Evolutionary conservation across 495 filamentous ascomycete genomes (phyloP).

Genomic region (Parathielavia appendiculata): DNA sequence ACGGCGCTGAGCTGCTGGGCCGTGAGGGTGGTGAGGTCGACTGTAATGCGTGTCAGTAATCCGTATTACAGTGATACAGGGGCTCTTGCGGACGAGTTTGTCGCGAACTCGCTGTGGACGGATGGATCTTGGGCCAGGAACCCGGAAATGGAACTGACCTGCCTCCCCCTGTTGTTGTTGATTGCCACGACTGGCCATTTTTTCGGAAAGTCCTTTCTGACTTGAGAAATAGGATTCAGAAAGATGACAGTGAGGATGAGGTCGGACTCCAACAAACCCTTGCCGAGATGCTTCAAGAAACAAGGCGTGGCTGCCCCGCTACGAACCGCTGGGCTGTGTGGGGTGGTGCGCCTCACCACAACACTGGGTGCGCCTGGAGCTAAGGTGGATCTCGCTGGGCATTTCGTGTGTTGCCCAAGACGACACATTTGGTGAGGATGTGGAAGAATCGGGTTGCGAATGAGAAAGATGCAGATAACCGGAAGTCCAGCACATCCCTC

Average conservation of each 20-base stretch:
- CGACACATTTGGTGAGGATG: conserved; percentile 4
- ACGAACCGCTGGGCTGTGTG: background rate
- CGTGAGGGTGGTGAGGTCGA: conserved; percentile 47
- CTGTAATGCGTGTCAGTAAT: conserved; percentile 18
- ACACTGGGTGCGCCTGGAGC: background rate
- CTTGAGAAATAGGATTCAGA: conserved; percentile 1
- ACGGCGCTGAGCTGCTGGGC: conserved; percentile 54
- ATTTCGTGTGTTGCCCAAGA: background rate
- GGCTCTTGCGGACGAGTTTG: background rate
- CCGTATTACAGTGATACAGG: conserved; percentile 1
- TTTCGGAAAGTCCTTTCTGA: background rate
- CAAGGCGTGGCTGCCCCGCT: conserved; percentile 7
- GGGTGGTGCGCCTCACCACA: too few species aligned
- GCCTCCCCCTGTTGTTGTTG: conserved; percentile 23
- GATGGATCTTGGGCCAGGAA: background rate
- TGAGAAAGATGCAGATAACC: background rate
- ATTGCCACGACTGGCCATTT: conserved; percentile 21
- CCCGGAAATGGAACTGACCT: conserved; percentile 11
- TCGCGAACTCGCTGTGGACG: conserved; percentile 7
- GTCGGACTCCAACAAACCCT: background rate
- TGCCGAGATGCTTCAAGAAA: background rate
- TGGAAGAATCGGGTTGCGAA: conserved; percentile 3
- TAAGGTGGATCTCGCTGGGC: conserved; percentile 38
- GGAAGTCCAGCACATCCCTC: background rate
- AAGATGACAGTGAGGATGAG: background rate